Base-by-base conservation (phyloP, 2,329 filamentous ascomycete species). In the Talaromyces sp. region DNA sequence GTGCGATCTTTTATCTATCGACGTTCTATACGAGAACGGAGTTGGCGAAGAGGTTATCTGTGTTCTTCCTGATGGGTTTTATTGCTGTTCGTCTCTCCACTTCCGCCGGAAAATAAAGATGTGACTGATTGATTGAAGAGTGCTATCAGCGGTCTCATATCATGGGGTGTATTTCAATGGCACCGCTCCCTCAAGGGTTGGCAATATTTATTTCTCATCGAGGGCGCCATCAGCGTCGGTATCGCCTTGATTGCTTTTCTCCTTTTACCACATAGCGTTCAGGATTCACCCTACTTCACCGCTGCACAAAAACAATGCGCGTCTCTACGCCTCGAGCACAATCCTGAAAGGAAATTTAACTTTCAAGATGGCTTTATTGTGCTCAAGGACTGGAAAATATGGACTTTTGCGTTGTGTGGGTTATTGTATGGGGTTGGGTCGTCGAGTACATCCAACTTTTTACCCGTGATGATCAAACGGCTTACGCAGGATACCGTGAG, bases 161-260 rank as follows among this genome's bases (percentile, higher is more conserved):
- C 61, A 4, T 63, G 46, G 42, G 28, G 42, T 11, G 55, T 59
- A 14, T 63, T 63, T 14, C 61, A 58, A 31, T 63, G 61, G 61
- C 35, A 58, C 5, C 40, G 61, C 7, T 37, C 18, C 16, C 31
- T 63, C 5, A 37, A 55, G 11, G 55, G 35, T 11, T 63, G 61
- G 61, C 61, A 63, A 52, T 63, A 63, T 18, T 28, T 63, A 6
- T 60, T 63, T 25, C 42, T 63, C 11, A 63, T 63, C 3, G 61
- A 63, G 55, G 61, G 61, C 5, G 42, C 42, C 23, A 59, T 63
- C 9, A 59, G 42, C 33, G 61, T 63, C 18, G 37, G 39, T n/a
- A 40, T 46, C 16, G 56, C 54, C 12, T 14, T 63, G 11, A 46
- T 61, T 14, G 59, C 48, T 37, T 31, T 61, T 16, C 5, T 61